phyloP scores from a whole-genome alignment of 164 flowering plant genomes.

The Liquidambar formosana region DNA sequence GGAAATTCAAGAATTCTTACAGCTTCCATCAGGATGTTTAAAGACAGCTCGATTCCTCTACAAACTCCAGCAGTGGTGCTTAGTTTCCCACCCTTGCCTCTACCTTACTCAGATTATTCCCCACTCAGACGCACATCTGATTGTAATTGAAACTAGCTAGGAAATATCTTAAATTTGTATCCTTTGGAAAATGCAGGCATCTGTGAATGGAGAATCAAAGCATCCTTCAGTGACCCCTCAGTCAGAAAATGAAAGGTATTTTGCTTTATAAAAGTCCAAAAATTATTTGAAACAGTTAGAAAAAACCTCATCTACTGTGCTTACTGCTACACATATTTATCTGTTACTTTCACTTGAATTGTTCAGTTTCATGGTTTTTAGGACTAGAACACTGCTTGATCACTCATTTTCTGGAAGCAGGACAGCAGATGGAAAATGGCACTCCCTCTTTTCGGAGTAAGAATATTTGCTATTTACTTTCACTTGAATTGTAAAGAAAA shows the following conservation, averaged over 20 bases:
- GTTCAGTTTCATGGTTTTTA: slow-evolving; percentile 23
- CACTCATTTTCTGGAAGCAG: slow-evolving; percentile 31
- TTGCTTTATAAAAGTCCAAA: not conserved
- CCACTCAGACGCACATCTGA: not conserved
- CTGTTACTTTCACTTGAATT: not conserved
- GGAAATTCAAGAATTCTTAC: slow-evolving; percentile 24
- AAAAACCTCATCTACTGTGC: not conserved
- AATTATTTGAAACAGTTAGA: not conserved
- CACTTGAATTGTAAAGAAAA: too few species aligned
- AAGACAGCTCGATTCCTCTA: slow-evolving; percentile 23
- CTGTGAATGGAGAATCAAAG: slow-evolving; percentile 37
- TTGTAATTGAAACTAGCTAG: not conserved
- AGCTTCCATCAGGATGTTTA: slow-evolving; percentile 26
- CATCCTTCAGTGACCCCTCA: slow-evolving; percentile 29
- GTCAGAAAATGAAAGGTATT: slow-evolving; percentile 52
- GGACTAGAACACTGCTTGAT: slow-evolving; percentile 30
- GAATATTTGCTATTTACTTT: slow-evolving; percentile 4
- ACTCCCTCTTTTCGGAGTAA: slow-evolving; percentile 39
- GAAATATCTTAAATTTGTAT: slow-evolving; percentile 1
- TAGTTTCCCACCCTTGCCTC: not conserved
- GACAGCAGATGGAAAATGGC: slow-evolving; percentile 28
- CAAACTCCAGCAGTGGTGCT: slow-evolving; percentile 37
- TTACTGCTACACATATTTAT: not conserved
- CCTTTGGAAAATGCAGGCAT: slow-evolving; percentile 43
- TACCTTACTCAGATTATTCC: not conserved